Evolutionary conservation across 208 protist genomes (phyloP).

Genomic region (Leishmania tropica): DNA sequence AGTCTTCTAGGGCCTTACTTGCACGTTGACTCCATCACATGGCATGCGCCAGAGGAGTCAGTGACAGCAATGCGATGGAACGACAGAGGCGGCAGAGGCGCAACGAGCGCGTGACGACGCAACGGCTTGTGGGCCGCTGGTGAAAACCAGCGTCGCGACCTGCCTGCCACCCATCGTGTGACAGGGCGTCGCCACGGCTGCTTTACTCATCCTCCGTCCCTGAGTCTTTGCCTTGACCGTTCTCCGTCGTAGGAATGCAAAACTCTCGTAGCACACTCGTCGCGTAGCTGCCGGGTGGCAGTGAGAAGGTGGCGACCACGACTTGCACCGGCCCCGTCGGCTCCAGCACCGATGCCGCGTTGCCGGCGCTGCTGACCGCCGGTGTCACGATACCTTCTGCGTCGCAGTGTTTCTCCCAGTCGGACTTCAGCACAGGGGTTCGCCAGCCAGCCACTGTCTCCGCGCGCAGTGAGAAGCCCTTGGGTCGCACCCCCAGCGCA

Average conservation of each 20-base stretch:
- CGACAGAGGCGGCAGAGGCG: not conserved
- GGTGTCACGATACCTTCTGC: slow-evolving; percentile 5
- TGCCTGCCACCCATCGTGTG: not conserved
- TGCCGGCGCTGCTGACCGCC: not conserved
- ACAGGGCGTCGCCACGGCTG: not conserved
- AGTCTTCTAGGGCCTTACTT: not conserved
- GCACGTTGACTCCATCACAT: not conserved
- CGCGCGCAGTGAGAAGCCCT: slow-evolving; percentile 38
- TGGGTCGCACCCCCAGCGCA: slow-evolving; percentile 54
- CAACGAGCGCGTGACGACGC: not conserved
- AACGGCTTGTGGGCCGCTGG: not conserved
- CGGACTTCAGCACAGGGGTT: slow-evolving; percentile 62
- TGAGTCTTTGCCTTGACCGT: slow-evolving; percentile 27
- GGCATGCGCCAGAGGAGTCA: not conserved
- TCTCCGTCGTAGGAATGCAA: slow-evolving; percentile 47
- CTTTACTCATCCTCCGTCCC: slow-evolving; percentile 7
- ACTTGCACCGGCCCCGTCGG: slow-evolving; percentile 32
- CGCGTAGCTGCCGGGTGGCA: slow-evolving; percentile 88
- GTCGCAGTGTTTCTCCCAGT: slow-evolving; percentile 47
- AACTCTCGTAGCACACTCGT: slow-evolving; percentile 88
- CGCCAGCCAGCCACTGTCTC: slow-evolving; percentile 35
- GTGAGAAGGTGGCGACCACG: slow-evolving; percentile 69
- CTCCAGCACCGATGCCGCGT: slow-evolving; percentile 8
- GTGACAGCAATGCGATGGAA: not conserved
- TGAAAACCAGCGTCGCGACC: not conserved